Conservation (phyloP, 306 rosid genomes). For the Prinsepia uniflora region DNA sequence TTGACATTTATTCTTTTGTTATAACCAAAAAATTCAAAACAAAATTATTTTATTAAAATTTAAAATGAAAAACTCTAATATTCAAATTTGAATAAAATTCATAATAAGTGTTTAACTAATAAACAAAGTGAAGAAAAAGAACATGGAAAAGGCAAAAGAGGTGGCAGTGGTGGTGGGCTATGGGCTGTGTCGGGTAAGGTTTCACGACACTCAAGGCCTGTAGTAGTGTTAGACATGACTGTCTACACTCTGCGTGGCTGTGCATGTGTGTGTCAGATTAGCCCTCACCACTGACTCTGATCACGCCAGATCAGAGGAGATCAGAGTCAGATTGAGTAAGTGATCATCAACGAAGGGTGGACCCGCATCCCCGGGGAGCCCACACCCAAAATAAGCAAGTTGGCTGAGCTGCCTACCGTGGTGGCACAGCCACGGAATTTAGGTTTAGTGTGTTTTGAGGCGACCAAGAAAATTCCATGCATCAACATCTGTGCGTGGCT, state of each 20-base stretch:
- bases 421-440: background rate
- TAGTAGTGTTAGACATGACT: conserved; percentile 18
- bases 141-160: background rate
- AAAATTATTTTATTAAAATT: no score
- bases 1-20: no score
- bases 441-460: background rate
- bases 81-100: no score
- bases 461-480: conserved; percentile 10
- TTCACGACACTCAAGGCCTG: conserved; percentile 22
- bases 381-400: background rate
- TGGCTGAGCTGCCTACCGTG: background rate
- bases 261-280: no score
- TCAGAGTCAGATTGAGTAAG: no score
- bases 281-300: no score
- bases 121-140: no score
- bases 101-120: no score
- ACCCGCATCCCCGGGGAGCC: background rate
- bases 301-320: no score
- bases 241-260: background rate
- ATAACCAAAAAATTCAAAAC: no score
- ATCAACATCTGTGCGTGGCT: background rate
- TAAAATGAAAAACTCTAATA: no score
- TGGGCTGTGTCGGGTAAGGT: conserved; percentile 13
- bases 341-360: background rate
- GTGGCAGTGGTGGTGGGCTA: background rate